Evolutionary conservation across 2,329 filamentous ascomycete species (phyloP), one percentile per base, ranked within the genome.

Genomic region (Cytospora piceicola): DNA sequence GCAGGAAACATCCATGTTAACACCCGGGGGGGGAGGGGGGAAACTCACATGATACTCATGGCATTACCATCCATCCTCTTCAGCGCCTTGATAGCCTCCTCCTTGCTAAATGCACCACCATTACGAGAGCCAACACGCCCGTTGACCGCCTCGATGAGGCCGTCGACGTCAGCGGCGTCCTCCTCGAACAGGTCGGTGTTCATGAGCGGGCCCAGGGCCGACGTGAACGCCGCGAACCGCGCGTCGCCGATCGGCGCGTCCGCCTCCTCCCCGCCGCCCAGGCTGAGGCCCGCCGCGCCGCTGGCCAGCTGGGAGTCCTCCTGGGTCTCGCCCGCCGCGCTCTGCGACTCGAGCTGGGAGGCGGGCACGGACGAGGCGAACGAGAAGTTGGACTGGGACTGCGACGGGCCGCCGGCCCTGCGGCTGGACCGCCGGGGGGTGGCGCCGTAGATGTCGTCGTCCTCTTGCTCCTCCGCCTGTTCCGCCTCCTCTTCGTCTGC

Each of bases 11-110:
- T 15, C 27, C 27, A 29, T 29, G 7, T 39, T 39, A 29, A 53
- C 6, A n/a, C 11, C 9, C 24, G 30, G 22, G 58, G 57, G n/a
- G 32, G 20, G 17, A 24, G 42, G n/a, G 11, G 32, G 29, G 27
- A 58, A 63, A 88, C 91, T 86, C 81, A 94, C 94, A 99, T 99
- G 74, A 99, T 89, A 55, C 81, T 94, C 89, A 77, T 97, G 61
- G 53, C 97, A 72, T 85, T 82, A 70, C 91, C 88, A 72, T 92
- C 90, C 87, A 99, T 89, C 75, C 85, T 88, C 77, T 87, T 87
- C 64, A 99, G 80, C 54, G 93, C 94, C 76, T 89, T 86, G 65
- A 90, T 80, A 0, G 91, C 92, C 78, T 99, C 95, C 0, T 81
- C 81, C 46, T 84, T 84, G 30, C 82, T 84, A 78, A 97, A 99